phyloP scores from a whole-genome alignment of 2,329 filamentous ascomycete species.

The Hymenoscyphus fraxineus region DNA sequence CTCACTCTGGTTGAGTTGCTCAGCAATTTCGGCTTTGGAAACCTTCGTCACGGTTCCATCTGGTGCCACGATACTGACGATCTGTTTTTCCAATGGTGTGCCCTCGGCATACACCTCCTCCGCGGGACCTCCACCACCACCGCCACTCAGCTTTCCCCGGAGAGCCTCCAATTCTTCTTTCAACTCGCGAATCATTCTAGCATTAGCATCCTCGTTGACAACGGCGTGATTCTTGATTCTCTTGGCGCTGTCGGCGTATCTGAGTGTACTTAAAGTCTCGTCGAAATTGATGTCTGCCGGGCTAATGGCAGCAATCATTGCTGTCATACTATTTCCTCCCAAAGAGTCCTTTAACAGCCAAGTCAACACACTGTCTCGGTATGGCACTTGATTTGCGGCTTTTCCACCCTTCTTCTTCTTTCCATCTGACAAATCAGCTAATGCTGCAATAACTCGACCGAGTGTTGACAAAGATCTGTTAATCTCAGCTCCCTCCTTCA shows the following conservation, averaged over 20 bases:
- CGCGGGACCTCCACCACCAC: slow-evolving; percentile 50
- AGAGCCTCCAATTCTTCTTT: slow-evolving; percentile 90
- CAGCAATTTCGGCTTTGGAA: slow-evolving; percentile 95
- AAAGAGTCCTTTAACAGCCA: slow-evolving; percentile 97
- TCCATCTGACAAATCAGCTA: slow-evolving; percentile 83
- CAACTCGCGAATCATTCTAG: slow-evolving; percentile 95
- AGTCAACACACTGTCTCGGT: slow-evolving; percentile 92
- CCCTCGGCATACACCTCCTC: slow-evolving; percentile 89
- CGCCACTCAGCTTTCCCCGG: slow-evolving; percentile 74
- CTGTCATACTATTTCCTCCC: slow-evolving; percentile 98
- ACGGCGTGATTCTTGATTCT: slow-evolving; percentile 99
- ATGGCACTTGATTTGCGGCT: slow-evolving; percentile 74
- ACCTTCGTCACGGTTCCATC: slow-evolving; percentile 92
- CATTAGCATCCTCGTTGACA: slow-evolving; percentile 97
- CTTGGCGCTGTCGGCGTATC: slow-evolving; percentile 97
- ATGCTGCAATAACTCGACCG: slow-evolving; percentile 91
- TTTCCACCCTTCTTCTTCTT: slow-evolving; percentile 69
- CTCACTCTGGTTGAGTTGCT: slow-evolving; percentile 93
- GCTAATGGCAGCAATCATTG: slow-evolving; percentile 98
- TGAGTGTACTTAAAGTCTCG: slow-evolving; percentile 89
- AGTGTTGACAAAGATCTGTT: slow-evolving; percentile 94
- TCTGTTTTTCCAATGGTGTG: slow-evolving; percentile 90
- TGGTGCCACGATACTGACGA: slow-evolving; percentile 84
- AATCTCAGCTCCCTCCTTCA: slow-evolving; percentile 98
- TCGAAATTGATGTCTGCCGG: slow-evolving; percentile 99